phyloP scores from a whole-genome alignment of 495 filamentous ascomycete species.

The Penicillium riverlandense region DNA sequence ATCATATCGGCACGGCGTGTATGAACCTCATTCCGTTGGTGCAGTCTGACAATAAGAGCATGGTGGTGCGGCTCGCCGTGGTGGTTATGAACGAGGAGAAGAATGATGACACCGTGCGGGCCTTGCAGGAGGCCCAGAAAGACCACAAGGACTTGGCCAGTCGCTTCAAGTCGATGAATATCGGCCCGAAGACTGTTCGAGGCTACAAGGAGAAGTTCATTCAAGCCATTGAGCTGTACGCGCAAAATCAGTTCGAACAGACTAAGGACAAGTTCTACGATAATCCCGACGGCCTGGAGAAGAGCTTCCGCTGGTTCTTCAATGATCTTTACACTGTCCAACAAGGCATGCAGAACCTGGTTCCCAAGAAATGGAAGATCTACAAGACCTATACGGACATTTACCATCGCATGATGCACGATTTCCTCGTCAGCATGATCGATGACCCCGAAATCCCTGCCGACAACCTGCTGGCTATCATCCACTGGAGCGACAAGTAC shows the following conservation, averaged over 20 bases:
- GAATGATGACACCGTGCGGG: constrained; percentile 82
- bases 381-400: constrained; percentile 82
- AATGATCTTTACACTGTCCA: constrained; percentile 91
- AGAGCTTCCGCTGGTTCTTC: constrained; percentile 89
- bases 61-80: constrained; percentile 85
- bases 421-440: constrained; percentile 73
- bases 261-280: constrained; percentile 68
- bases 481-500: constrained; percentile 94
- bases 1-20: constrained; percentile 80
- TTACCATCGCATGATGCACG: constrained; percentile 92
- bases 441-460: constrained; percentile 73
- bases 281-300: constrained; percentile 77
- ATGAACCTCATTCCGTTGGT: constrained; percentile 85
- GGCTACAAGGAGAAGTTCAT: constrained; percentile 97
- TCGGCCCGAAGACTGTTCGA: constrained; percentile 81
- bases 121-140: constrained; percentile 86
- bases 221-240: constrained; percentile 65
- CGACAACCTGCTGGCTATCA: constrained; percentile 76
- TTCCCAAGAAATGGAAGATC: constrained; percentile 98
- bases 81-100: constrained; percentile 94
- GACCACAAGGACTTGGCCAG: constrained; percentile 91
- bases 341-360: constrained; percentile 77
- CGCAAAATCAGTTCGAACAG: constrained; percentile 66
- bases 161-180: constrained; percentile 88
- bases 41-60: constrained; percentile 71